Conservation (phyloP, 2,329 filamentous ascomycete genomes). For the Penicillium sp. region DNA sequence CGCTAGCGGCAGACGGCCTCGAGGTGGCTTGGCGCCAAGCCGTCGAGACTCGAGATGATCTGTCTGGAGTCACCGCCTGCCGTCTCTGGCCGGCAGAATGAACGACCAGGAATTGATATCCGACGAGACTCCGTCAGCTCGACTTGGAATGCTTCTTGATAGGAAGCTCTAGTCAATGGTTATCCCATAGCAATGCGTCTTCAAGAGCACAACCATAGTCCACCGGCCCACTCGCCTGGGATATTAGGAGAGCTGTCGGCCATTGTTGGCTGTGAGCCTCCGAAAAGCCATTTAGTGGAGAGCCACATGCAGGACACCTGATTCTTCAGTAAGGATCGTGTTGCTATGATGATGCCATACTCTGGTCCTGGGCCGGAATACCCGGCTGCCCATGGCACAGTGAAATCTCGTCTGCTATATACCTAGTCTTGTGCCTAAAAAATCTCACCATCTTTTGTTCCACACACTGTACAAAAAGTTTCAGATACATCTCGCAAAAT, state of each 20-base stretch:
- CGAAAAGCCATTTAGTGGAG: background rate
- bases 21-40: background rate
- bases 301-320: background rate
- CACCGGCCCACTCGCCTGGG: background rate
- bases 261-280: constrained; percentile 5
- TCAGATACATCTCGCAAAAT: background rate
- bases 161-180: background rate
- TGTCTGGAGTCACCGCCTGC: constrained; percentile 5
- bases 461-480: background rate
- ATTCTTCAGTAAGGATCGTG: background rate
- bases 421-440: background rate
- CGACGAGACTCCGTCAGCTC: background rate
- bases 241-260: background rate
- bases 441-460: background rate
- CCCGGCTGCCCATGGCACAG: constrained; percentile 3
- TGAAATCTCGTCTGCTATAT: background rate
- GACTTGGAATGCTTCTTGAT: background rate
- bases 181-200: background rate
- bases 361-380: constrained; percentile 11
- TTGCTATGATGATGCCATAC: constrained; percentile 16
- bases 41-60: background rate
- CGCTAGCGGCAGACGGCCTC: background rate
- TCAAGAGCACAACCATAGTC: background rate
- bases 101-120: constrained; percentile 10
- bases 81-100: background rate